Evolutionary conservation across 768 basidiomycete species (phyloP).

Genomic region (Tephrocybe rancida): DNA sequence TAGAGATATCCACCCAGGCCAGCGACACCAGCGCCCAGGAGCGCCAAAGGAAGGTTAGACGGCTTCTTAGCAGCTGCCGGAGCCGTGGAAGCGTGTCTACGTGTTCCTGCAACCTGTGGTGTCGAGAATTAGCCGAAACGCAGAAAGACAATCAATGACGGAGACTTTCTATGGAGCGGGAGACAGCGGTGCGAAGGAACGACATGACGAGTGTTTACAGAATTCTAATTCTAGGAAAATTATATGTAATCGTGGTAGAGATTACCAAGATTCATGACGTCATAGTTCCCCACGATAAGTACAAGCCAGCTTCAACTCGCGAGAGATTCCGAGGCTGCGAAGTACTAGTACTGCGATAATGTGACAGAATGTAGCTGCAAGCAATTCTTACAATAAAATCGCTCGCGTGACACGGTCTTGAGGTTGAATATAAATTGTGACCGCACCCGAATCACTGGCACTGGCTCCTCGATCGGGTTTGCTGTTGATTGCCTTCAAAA

Average conservation of each 20-base stretch:
- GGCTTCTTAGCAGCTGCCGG: slow-evolving; percentile 44
- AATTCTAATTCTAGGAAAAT: slow-evolving; percentile 1
- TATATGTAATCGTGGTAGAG: neutral
- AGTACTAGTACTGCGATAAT: too few relatives aligned
- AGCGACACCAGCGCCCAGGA: slow-evolving; percentile 50
- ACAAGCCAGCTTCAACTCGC: too few relatives aligned
- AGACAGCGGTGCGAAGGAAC: slow-evolving; percentile 39
- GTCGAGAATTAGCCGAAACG: slow-evolving; percentile 1
- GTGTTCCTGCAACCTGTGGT: slow-evolving; percentile 35
- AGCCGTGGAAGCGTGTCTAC: slow-evolving; percentile 49
- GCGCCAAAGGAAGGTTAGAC: slow-evolving; percentile 48
- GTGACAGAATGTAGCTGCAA: too few relatives aligned
- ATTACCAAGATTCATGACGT: slow-evolving; percentile 1
- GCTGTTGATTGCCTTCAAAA: slow-evolving; percentile 18
- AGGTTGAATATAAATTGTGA: neutral
- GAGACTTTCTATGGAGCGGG: slow-evolving; percentile 44
- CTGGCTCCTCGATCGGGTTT: neutral
- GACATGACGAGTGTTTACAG: slow-evolving; percentile 37
- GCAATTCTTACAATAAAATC: too few relatives aligned
- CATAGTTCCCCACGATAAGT: slow-evolving; percentile 17
- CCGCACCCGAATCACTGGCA: neutral
- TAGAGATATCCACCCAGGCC: slow-evolving; percentile 53
- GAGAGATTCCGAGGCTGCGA: too few relatives aligned
- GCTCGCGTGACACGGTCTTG: too few relatives aligned
- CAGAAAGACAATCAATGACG: neutral